These are phyloP conservation scores for Xerocomus spinulosus DNA, from an alignment of 768 basidiomycete genomes.

Conservation along the genomic window DNA sequence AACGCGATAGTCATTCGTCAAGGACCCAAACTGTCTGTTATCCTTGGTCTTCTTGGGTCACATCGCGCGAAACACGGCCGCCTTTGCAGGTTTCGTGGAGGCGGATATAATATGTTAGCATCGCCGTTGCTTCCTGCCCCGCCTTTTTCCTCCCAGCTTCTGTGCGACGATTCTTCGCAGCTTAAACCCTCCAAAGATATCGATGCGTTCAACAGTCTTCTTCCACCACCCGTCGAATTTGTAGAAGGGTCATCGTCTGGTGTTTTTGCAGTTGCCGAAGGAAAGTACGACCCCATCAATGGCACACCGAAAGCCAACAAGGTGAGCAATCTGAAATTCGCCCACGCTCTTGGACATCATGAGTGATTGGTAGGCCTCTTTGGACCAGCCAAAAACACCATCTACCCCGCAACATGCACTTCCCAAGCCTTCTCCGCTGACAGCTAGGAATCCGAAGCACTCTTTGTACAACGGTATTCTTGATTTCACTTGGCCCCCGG, in stretches of 20 bases:
- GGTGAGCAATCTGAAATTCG: constrained; percentile 32
- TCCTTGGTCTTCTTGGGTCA: constrained; percentile 10
- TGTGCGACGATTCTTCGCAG: constrained; percentile 48
- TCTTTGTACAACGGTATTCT: constrained; percentile 51
- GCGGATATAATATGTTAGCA: constrained; percentile 54
- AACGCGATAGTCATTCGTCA: too few relatives aligned
- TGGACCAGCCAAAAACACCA: constrained; percentile 22
- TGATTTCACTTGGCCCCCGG: constrained; percentile 59
- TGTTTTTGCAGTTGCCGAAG: constrained; percentile 61
- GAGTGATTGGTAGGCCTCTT: constrained; percentile 4
- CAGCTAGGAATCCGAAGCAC: constrained; percentile 26
- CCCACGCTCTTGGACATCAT: constrained; percentile 2
- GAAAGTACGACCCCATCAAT: constrained; percentile 81
- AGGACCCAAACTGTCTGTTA: constrained; percentile 18
- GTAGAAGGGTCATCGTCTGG: constrained; percentile 82
- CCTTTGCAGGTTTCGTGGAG: constrained; percentile 4
- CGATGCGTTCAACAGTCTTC: constrained; percentile 72
- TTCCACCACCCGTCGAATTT: constrained; percentile 78
- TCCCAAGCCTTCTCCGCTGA: constrained; percentile 25
- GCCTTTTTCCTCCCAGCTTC: constrained; percentile 48
- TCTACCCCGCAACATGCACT: constrained; percentile 24
- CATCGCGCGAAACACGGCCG: neutral
- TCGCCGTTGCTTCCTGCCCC: constrained; percentile 54
- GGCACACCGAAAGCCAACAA: constrained; percentile 52
- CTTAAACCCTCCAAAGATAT: constrained; percentile 66